These are phyloP conservation scores for Pochonia chlamydosporia DNA, from an alignment of 2,329 filamentous ascomycete species.

Conservation along the genomic window DNA sequence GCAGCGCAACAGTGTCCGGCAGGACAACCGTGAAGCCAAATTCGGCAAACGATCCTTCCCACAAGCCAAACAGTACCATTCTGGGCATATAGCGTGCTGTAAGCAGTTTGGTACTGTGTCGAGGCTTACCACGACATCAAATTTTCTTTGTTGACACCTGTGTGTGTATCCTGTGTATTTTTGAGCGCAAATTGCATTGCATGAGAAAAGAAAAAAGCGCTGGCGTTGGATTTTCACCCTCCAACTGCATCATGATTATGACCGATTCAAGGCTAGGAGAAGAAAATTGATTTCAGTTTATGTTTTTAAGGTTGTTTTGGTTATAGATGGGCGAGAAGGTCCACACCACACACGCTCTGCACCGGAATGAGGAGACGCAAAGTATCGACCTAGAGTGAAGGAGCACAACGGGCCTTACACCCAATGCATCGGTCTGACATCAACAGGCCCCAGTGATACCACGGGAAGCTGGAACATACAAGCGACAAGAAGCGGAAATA, in stretches of 20 bases:
- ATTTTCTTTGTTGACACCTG: neutral
- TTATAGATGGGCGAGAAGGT: conserved; percentile 18
- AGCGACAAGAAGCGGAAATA: conserved; percentile 9
- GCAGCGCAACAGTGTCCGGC: conserved; percentile 55
- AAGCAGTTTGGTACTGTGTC: neutral
- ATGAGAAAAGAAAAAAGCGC: conserved; percentile 21
- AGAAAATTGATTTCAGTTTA: conserved; percentile 11
- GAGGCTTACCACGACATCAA: neutral
- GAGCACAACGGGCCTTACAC: neutral
- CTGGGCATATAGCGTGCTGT: conserved; percentile 7
- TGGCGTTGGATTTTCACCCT: conserved; percentile 27
- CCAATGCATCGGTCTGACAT: neutral
- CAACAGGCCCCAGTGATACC: conserved; percentile 1
- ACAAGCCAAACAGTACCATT: conserved; percentile 69
- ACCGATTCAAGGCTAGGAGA: conserved; percentile 18
- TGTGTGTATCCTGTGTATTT: conserved; percentile 11
- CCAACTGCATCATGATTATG: conserved; percentile 22
- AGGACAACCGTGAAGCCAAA: conserved; percentile 57
- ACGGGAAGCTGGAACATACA: conserved; percentile 9
- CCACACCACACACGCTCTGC: neutral
- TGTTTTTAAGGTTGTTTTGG: conserved; percentile 14
- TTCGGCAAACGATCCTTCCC: conserved; percentile 54
- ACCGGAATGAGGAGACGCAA: neutral
- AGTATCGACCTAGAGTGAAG: neutral
- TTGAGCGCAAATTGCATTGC: conserved; percentile 31